phyloP scores from a whole-genome alignment of 352 stramenopile species.

The Phytophthora idaei region DNA sequence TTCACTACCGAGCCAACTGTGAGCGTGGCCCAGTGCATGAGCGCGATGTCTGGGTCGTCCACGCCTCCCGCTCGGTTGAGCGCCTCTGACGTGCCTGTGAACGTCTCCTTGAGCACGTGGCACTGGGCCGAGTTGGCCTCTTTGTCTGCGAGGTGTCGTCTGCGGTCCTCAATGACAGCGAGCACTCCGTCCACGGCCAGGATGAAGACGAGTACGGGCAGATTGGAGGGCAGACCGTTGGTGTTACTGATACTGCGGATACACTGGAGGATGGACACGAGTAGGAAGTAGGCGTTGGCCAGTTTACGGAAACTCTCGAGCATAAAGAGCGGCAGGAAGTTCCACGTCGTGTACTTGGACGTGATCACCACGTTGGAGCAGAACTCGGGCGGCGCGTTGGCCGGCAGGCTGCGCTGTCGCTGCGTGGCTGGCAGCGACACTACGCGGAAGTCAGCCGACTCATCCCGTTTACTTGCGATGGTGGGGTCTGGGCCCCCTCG shows the following conservation, averaged over 20 bases:
- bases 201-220: slow-evolving; percentile 89
- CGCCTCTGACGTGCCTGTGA: slow-evolving; percentile 39
- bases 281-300: slow-evolving; percentile 94
- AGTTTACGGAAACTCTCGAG: slow-evolving; percentile 86
- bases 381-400: slow-evolving; percentile 38
- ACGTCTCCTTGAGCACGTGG: slow-evolving; percentile 59
- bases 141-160: slow-evolving; percentile 79
- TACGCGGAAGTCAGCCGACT: slow-evolving; percentile 54
- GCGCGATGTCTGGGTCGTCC: slow-evolving; percentile 53
- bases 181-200: slow-evolving; percentile 88
- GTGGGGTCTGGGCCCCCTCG: slow-evolving; percentile 11
- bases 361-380: slow-evolving; percentile 91
- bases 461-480: slow-evolving; percentile 23
- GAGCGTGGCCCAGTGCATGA: slow-evolving; percentile 76
- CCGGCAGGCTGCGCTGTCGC: slow-evolving; percentile 12
- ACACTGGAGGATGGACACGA: slow-evolving; percentile 87
- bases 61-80: slow-evolving; percentile 26
- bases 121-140: slow-evolving; percentile 82
- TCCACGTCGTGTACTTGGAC: slow-evolving; percentile 91
- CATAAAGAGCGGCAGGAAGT: slow-evolving; percentile 91
- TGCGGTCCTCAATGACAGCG: slow-evolving; percentile 84
- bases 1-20: slow-evolving; percentile 87
- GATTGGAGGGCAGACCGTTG: slow-evolving; percentile 72
- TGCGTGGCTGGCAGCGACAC: slow-evolving; percentile 53
- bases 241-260: slow-evolving; percentile 89